These are phyloP conservation scores for Austroboletus niveus DNA, from an alignment of 1,284 basidiomycete genomes.

Conservation along the genomic window DNA sequence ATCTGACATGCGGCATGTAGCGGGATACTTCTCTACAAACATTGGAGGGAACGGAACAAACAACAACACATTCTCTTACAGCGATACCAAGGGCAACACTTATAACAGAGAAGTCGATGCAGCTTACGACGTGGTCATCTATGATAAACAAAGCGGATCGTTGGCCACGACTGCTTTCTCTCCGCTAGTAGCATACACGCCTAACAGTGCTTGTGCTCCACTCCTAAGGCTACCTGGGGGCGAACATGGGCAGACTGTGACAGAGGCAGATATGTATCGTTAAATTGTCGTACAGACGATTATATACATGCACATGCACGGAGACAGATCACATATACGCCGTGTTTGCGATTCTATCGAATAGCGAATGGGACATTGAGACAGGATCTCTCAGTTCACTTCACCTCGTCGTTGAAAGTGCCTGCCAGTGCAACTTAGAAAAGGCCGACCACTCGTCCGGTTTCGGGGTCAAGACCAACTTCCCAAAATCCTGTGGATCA, in stretches of 20 bases:
- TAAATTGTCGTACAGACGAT: not conserved
- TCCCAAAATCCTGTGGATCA: conserved; percentile 71
- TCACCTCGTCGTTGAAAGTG: conserved; percentile 33
- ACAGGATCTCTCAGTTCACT: conserved; percentile 14
- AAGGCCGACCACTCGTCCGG: conserved; percentile 70
- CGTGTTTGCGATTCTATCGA: conserved; percentile 30
- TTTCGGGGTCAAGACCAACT: conserved; percentile 74
- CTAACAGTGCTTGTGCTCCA: conserved; percentile 1
- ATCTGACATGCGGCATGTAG: conserved; percentile 31
- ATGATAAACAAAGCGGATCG: conserved; percentile 56
- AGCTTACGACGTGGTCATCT: conserved; percentile 56
- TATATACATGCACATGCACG: conserved; percentile 43
- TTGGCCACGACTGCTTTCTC: conserved; percentile 37
- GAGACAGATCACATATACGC: conserved; percentile 20
- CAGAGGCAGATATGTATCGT: not conserved
- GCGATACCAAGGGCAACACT: conserved; percentile 59
- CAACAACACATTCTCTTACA: conserved; percentile 64
- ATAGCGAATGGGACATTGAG: conserved; percentile 8
- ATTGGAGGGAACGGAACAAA: conserved; percentile 61
- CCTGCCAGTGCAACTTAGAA: conserved; percentile 47
- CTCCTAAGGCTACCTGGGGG: conserved; percentile 45
- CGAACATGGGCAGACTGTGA: not conserved
- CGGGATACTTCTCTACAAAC: conserved; percentile 53
- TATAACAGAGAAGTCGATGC: conserved; percentile 61
- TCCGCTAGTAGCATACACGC: not conserved